Evolutionary conservation across 2,329 filamentous ascomycete genomes (phyloP).

Genomic region (Alternaria ethzedia): DNA sequence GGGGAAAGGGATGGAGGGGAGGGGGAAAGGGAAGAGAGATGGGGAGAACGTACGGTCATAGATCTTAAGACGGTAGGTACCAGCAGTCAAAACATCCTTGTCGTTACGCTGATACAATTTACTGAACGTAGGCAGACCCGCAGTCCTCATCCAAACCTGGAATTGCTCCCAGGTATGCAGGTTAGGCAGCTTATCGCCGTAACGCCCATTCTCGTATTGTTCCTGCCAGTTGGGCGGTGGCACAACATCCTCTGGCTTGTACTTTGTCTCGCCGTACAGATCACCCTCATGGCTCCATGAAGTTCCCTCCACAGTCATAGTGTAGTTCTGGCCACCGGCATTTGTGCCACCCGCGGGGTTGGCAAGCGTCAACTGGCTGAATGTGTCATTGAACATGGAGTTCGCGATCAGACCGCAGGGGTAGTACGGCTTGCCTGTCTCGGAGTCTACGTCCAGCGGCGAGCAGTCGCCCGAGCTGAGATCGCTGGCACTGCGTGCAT

Average conservation of each 20-base stretch:
- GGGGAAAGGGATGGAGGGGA: too few species aligned
- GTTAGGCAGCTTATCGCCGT: conserved; percentile 73
- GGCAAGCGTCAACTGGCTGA: conserved; percentile 68
- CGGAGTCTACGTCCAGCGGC: conserved; percentile 62
- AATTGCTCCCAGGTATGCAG: conserved; percentile 81
- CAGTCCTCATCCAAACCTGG: conserved; percentile 99
- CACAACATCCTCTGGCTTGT: conserved; percentile 69
- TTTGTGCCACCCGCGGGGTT: conserved; percentile 53
- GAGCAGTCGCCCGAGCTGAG: conserved; percentile 76
- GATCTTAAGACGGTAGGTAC: conserved; percentile 79
- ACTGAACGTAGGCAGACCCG: conserved; percentile 90
- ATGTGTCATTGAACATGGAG: conserved; percentile 95
- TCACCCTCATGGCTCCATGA: conserved; percentile 85
- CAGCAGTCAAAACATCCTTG: conserved; percentile 67
- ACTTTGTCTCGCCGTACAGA: conserved; percentile 75
- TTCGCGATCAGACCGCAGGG: conserved; percentile 97
- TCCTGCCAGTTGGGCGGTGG: conserved; percentile 87
- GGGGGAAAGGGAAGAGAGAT: background rate
- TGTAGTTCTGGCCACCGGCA: conserved; percentile 60
- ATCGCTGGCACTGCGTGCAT: conserved; percentile 63
- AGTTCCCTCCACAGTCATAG: conserved; percentile 79
- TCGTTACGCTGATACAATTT: conserved; percentile 91
- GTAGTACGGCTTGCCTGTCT: conserved; percentile 73
- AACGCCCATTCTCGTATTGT: conserved; percentile 70
- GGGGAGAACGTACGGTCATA: conserved; percentile 69